Base-by-base conservation (phyloP, 805 yeast genomes). In the Candida michaelii region DNA sequence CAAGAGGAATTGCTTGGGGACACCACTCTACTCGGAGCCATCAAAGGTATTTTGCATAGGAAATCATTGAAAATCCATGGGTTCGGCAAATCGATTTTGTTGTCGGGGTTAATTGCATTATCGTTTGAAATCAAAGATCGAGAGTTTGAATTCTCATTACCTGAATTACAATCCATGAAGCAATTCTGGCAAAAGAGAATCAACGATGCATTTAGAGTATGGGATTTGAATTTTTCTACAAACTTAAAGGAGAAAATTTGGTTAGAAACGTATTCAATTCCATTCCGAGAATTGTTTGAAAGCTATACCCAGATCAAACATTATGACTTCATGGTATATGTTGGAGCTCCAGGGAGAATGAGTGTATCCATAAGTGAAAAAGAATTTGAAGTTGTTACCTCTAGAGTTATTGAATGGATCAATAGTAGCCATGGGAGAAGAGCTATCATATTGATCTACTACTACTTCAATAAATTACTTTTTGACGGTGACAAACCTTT, bases 331-430 rank as follows among this genome's bases (percentile, higher is more conserved):
- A 56, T 57, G 45, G 55, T 58, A 9, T 58, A 54, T 36, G 62
- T 59, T 13, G 63, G 63, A 2, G 62, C 63, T 8, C 59, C 61
- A 5, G 54, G 54, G 11, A 41, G 63, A 34, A 57, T 58, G 63
- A 83, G 78, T 52, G 87, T 82, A 9, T 39, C 43, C 12, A 45
- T 53, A 15, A 48, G 41, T 18, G 51, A 45, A 17, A 46, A 45
- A 2, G 82, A 77, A 45, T 70, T 76, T 45, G 73, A 71, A 19
- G 63, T 70, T 4, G 78, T 76, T 10, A 65, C 69, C 29, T 61
- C 63, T 10, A 66, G 81, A 48, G 73, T 84, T 16, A 60, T 66
- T 25, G 77, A 73, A 39, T 79, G 85, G 80, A 66, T 80, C 1
- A 56, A 55, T 7, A 65, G 73, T 5, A 43, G 59, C 8, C 69